A percentile compares a stretch with the other conserved stretches of the same genome.
Evolutionary conservation across 768 basidiomycete genomes (phyloP).

Genomic region (Dictyophora rubrovolvata): DNA sequence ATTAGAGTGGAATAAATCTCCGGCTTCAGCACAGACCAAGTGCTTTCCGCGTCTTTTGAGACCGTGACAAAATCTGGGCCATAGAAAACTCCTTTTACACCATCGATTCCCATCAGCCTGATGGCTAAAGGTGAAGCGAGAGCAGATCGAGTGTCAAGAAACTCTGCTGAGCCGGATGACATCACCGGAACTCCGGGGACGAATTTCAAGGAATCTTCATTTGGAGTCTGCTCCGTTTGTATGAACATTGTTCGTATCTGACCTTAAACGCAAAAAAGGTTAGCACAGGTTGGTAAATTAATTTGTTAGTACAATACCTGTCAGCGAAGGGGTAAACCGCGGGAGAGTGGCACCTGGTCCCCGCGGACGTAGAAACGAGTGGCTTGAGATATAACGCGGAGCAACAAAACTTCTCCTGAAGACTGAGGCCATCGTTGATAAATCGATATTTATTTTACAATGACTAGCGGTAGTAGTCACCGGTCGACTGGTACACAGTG

Average conservation of each 20-base stretch:
- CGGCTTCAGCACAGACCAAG: constrained; percentile 89
- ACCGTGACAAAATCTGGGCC: constrained; percentile 98
- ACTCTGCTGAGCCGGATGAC: constrained; percentile 84
- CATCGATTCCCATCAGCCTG: constrained; percentile 89
- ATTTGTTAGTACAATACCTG: too few species aligned
- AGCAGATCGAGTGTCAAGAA: constrained; percentile 80
- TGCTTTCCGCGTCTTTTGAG: constrained; percentile 75
- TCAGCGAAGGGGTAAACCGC: too few species aligned
- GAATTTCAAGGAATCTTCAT: constrained; percentile 96
- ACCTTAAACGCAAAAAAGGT: background rate
- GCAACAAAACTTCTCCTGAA: too few species aligned
- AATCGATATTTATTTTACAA: too few species aligned
- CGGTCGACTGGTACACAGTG: too few species aligned
- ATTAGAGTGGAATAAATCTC: constrained; percentile 94
- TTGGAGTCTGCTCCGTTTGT: constrained; percentile 95
- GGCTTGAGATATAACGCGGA: too few species aligned
- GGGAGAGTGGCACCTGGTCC: too few species aligned
- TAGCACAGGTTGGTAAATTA: too few species aligned
- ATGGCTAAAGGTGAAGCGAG: constrained; percentile 91
- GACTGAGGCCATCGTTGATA: too few species aligned
- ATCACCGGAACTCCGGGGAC: constrained; percentile 89
- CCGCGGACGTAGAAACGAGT: too few species aligned
- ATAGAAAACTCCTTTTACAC: constrained; percentile 82
- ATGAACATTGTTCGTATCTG: constrained; percentile 86
- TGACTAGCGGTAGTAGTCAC: too few species aligned